phyloP scores from a whole-genome alignment of 108 stramenopile species.

The Aurantiochytrium sp. region DNA sequence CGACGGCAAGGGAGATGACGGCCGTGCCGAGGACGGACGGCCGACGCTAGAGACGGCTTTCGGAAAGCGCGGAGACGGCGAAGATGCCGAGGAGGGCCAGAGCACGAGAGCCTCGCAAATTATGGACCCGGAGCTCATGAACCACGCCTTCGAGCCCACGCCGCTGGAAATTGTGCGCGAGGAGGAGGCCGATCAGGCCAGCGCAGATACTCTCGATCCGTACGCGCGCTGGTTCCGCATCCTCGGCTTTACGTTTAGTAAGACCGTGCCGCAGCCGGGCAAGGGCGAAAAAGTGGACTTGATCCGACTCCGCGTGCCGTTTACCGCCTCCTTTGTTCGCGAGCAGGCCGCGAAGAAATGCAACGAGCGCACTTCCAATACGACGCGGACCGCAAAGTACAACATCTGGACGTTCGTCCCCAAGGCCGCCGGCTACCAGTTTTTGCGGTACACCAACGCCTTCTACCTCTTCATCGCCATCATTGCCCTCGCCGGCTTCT shows the following conservation, averaged over 20 bases:
- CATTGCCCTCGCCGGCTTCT: conserved; percentile 84
- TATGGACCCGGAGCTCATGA: neutral
- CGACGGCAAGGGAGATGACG: no score
- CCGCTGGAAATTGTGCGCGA: neutral
- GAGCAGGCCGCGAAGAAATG: neutral
- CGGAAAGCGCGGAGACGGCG: no score
- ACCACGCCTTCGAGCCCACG: neutral
- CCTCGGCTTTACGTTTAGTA: neutral
- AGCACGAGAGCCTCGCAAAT: no score
- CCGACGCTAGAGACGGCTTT: no score
- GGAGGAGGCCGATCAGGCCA: neutral
- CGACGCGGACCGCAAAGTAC: neutral
- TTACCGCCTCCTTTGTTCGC: neutral
- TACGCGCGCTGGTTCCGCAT: neutral
- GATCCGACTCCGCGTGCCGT: neutral
- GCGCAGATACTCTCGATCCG: neutral
- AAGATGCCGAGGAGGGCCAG: no score
- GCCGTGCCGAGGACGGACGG: no score
- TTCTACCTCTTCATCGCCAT: conserved; percentile 87
- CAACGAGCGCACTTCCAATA: neutral
- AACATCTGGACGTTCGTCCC: conserved; percentile 5
- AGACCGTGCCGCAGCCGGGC: neutral
- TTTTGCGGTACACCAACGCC: conserved; percentile 68
- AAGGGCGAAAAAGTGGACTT: neutral
- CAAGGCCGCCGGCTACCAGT: neutral